Evolutionary conservation across 2,329 filamentous ascomycete genomes (phyloP).

Genomic region (Aspergillus quadricinctus): DNA sequence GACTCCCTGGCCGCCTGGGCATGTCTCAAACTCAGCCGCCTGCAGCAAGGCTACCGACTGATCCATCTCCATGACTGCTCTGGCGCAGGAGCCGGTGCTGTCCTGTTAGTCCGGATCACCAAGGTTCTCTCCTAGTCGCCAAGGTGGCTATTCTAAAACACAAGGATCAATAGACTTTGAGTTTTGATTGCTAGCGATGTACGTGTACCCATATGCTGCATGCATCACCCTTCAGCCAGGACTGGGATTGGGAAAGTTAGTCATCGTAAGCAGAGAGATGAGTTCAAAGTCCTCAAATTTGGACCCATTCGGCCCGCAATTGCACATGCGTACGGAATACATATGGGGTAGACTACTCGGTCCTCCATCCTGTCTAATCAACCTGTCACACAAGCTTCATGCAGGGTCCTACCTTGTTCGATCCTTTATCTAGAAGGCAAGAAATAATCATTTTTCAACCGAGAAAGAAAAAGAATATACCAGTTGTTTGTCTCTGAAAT

Average conservation of each 20-base stretch:
- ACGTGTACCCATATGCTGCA: not conserved
- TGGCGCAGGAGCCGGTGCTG: slow-evolving; percentile 62
- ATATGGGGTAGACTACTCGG: not conserved
- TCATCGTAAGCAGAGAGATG: not conserved
- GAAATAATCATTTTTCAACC: not conserved
- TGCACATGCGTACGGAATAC: not conserved
- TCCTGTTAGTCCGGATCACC: slow-evolving; percentile 68
- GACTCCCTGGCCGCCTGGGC: slow-evolving; percentile 84
- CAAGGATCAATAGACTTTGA: not conserved
- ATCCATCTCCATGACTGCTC: slow-evolving; percentile 69
- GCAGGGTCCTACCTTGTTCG: not conserved
- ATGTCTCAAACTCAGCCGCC: slow-evolving; percentile 76
- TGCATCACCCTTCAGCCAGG: not conserved
- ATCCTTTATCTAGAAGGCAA: not conserved
- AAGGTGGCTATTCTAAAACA: not conserved
- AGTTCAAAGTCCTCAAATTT: not conserved
- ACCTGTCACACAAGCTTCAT: not conserved
- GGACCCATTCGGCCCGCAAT: not conserved
- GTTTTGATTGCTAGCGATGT: not conserved
- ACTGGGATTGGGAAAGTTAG: not conserved
- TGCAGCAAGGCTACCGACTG: slow-evolving; percentile 71
- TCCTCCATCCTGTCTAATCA: not conserved
- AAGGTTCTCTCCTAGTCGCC: slow-evolving; percentile 44
- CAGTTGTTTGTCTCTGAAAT: not conserved
- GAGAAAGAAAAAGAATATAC: not conserved